Conservation (phyloP, 2,329 filamentous ascomycete genomes). For the Triangularia setosa region DNA sequence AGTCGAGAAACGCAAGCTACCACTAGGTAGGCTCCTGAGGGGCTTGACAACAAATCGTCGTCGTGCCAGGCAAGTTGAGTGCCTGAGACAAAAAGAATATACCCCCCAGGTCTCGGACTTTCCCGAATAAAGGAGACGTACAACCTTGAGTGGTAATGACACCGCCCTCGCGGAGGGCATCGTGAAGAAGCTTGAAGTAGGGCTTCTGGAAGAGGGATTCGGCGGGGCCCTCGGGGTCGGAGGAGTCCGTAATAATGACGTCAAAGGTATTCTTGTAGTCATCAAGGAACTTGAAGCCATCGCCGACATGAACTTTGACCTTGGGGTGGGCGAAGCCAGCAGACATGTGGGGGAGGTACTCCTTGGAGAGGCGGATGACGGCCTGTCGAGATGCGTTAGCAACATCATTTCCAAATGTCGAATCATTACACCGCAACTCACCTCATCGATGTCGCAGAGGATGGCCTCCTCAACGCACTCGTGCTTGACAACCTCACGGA, state of each 20-base stretch:
- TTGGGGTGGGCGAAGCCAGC: slow-evolving; percentile 92
- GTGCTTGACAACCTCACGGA: slow-evolving; percentile 99
- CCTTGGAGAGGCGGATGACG: slow-evolving; percentile 96
- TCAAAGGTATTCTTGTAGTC: slow-evolving; percentile 97
- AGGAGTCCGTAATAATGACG: slow-evolving; percentile 99
- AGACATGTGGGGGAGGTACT: slow-evolving; percentile 93
- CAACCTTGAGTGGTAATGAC: slow-evolving; percentile 99
- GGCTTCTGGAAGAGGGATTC: slow-evolving; percentile 97
- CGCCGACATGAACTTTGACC: slow-evolving; percentile 86
- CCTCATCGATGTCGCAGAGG: slow-evolving; percentile 98
- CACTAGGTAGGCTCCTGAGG: slow-evolving; percentile 27
- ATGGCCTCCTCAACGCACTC: slow-evolving; percentile 92
- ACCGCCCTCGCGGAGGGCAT: slow-evolving; percentile 88
- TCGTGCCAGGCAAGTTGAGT: slow-evolving; percentile 33
- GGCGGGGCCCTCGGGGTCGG: slow-evolving; percentile 93
- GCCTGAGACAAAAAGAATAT: slow-evolving; percentile 26
- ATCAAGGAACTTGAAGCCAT: slow-evolving; percentile 97
- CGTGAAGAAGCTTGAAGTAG: slow-evolving; percentile 92
- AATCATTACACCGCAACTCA: slow-evolving; percentile 33
- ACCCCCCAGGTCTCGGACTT: slow-evolving; percentile 28
- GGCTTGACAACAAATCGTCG: slow-evolving; percentile 11
- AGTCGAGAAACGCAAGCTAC: slow-evolving; percentile 25
- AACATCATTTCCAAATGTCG: slow-evolving; percentile 41
- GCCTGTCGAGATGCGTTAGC: slow-evolving; percentile 54
- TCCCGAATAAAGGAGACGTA: slow-evolving; percentile 70